phyloP scores from a whole-genome alignment of 75 land plant species.

The Cupressus sempervirens region DNA sequence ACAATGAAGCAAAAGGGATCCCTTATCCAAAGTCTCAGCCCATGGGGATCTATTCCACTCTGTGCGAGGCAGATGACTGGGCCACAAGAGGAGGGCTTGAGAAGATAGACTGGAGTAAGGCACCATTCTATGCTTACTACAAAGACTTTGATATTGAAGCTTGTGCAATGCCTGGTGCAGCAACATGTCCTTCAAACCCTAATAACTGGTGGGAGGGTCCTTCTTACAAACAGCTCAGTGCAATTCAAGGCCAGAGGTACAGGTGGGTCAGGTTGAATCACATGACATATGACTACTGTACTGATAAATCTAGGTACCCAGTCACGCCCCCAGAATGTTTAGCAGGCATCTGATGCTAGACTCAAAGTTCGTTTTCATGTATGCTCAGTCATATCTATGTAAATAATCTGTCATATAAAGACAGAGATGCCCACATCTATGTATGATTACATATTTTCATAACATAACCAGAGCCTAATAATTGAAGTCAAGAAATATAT shows the following conservation, averaged over 20 bases:
- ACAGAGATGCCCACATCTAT: too few relatives aligned
- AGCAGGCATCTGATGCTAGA: slow-evolving; percentile 21
- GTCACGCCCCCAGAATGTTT: slow-evolving; percentile 48
- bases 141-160: slow-evolving; percentile 70
- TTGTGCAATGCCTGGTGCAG: slow-evolving; percentile 42
- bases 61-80: slow-evolving; percentile 87
- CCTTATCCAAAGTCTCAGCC: slow-evolving; percentile 59
- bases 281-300: slow-evolving; percentile 72
- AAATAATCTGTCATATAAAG: too few relatives aligned
- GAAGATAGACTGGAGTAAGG: slow-evolving; percentile 71
- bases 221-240: slow-evolving; percentile 26
- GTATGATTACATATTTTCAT: too few relatives aligned
- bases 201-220: slow-evolving; percentile 52
- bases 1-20: slow-evolving; percentile 50
- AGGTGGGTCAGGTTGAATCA: slow-evolving; percentile 56
- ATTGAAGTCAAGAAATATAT: too few relatives aligned
- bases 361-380: neutral
- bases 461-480: too few relatives aligned
- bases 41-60: slow-evolving; percentile 71
- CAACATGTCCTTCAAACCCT: slow-evolving; percentile 24
- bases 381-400: too few relatives aligned
- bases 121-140: slow-evolving; percentile 70
- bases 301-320: slow-evolving; percentile 50
- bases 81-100: slow-evolving; percentile 80
- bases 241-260: slow-evolving; percentile 23